Evolutionary conservation across 2,329 filamentous ascomycete species (phyloP).

Genomic region (Venturia oleaginea): DNA sequence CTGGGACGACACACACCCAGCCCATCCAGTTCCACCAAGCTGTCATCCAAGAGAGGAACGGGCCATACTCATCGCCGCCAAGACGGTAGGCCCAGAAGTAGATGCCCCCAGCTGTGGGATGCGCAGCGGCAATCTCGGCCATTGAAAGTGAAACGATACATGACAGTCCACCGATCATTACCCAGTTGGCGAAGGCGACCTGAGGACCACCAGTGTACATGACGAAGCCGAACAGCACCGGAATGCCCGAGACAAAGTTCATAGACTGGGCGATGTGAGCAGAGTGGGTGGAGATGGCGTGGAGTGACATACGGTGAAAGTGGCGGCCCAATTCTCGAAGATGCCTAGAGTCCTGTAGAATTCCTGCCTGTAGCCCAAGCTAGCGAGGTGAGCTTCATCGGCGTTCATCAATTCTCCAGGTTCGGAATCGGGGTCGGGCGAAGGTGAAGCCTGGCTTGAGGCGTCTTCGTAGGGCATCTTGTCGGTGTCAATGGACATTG

Average conservation of each 20-base stretch:
- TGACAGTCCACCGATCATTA: constrained; percentile 30
- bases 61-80: constrained; percentile 29
- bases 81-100: constrained; percentile 33
- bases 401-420: background rate
- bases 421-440: background rate
- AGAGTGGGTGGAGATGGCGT: constrained; percentile 1
- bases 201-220: constrained; percentile 33
- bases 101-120: constrained; percentile 32
- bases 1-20: constrained; percentile 31
- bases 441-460: background rate
- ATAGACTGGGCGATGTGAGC: constrained; percentile 17
- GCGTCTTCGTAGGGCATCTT: background rate
- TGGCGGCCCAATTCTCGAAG: constrained; percentile 31
- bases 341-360: constrained; percentile 22
- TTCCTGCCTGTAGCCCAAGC: constrained; percentile 20
- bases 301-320: constrained; percentile 20
- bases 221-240: constrained; percentile 31
- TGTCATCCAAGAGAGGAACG: constrained; percentile 33
- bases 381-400: constrained; percentile 15
- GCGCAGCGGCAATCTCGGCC: constrained; percentile 30
- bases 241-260: constrained; percentile 33
- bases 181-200: constrained; percentile 32
- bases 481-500: background rate
- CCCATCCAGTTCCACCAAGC: constrained; percentile 34
- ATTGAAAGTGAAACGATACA: constrained; percentile 29